Percentiles rank a stretch among this genome's conserved stretches.
phyloP scores from a whole-genome alignment of 2,329 filamentous ascomycete species.

The Stemphylium beticola region DNA sequence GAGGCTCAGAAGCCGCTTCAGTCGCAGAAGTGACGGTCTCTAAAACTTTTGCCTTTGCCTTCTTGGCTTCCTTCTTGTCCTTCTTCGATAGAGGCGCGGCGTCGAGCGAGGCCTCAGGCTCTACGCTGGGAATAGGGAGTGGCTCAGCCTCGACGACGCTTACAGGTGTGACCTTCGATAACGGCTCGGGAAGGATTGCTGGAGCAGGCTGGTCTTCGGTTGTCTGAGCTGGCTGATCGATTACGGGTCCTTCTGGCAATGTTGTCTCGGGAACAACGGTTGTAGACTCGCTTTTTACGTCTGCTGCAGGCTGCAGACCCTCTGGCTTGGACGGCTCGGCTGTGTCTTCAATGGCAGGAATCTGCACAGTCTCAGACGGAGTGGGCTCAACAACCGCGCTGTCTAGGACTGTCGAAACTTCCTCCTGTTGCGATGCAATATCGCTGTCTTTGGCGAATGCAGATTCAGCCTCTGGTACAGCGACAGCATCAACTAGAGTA shows the following conservation, averaged over 20 bases:
- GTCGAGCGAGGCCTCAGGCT: constrained; percentile 1
- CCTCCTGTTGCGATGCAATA: not conserved
- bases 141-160: constrained; percentile 1
- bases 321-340: not conserved
- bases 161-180: not conserved
- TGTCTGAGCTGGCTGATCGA: not conserved
- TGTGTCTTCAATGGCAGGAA: not conserved
- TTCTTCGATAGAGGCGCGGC: constrained; percentile 26
- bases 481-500: not conserved
- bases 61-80: constrained; percentile 41
- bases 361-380: not conserved
- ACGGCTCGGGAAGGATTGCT: not conserved
- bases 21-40: constrained; percentile 17
- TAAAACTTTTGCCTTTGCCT: constrained; percentile 28
- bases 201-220: not conserved
- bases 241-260: constrained; percentile 2
- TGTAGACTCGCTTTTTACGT: not conserved
- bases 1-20: constrained; percentile 9
- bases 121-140: not conserved
- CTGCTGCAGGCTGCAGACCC: not conserved
- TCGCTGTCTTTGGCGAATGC: not conserved
- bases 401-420: not conserved
- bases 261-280: constrained; percentile 16
- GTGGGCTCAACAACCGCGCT: not conserved
- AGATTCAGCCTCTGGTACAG: not conserved